phyloP scores from a whole-genome alignment of 2,329 filamentous ascomycete genomes.

The Cercospora citrullina region DNA sequence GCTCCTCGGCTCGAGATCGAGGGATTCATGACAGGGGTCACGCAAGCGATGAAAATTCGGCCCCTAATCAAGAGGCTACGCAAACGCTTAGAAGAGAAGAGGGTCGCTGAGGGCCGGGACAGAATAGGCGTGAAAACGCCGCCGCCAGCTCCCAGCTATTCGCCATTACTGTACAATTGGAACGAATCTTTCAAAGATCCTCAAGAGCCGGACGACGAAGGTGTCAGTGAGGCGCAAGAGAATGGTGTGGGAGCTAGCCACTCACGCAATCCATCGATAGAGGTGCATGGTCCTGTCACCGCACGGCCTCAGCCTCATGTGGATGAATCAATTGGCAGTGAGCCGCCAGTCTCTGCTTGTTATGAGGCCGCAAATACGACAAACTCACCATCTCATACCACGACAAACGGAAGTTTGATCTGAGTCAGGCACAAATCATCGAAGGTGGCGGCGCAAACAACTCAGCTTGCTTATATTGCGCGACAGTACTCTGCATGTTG shows the following conservation, averaged over 20 bases:
- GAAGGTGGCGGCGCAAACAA: not conserved
- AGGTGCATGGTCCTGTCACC: not conserved
- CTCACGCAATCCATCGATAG: not conserved
- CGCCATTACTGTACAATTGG: not conserved
- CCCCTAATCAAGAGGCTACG: conserved; percentile 8
- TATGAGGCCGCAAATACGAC: not conserved
- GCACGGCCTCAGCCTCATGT: not conserved
- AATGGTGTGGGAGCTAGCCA: not conserved
- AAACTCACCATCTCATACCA: not conserved
- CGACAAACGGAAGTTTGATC: not conserved
- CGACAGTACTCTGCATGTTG: not conserved
- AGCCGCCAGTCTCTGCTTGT: not conserved
- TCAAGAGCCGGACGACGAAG: not conserved
- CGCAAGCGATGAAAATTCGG: conserved; percentile 12
- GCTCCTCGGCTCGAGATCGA: conserved; percentile 14
- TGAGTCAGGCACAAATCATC: not conserved
- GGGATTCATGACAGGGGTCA: conserved; percentile 12
- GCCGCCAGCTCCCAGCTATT: not conserved
- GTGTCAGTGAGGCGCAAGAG: not conserved
- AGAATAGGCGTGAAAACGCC: not conserved
- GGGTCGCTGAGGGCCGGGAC: not conserved
- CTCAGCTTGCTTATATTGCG: conserved; percentile 1
- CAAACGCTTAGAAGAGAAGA: conserved; percentile 4
- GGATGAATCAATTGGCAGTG: not conserved
- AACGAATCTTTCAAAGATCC: not conserved